Conservation (phyloP, 2,329 filamentous ascomycete species). For the Aspergillus melleus region DNA sequence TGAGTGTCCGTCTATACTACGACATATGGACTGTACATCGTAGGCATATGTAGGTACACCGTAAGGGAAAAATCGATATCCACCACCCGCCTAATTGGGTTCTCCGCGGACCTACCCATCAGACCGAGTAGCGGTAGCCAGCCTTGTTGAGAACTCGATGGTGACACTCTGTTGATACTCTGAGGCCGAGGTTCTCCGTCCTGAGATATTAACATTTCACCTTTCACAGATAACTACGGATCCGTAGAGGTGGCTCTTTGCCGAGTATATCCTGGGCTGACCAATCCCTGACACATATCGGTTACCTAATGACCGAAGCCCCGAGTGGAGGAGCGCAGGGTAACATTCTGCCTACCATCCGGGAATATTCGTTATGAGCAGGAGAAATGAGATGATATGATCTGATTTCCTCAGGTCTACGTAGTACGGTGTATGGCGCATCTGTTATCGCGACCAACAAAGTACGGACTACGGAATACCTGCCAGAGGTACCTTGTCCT, state of each 20-base stretch:
- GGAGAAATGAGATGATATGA: not conserved
- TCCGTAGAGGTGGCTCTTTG: not conserved
- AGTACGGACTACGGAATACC: not conserved
- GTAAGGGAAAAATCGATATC: not conserved
- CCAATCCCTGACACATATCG: not conserved
- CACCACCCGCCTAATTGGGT: constrained; percentile 6
- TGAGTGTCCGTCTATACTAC: not conserved
- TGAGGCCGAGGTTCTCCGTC: not conserved
- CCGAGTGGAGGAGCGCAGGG: not conserved
- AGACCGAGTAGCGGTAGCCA: not conserved
- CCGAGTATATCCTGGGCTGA: not conserved
- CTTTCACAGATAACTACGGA: not conserved
- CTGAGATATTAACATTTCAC: not conserved
- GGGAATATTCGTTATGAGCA: not conserved
- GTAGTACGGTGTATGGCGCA: not conserved
- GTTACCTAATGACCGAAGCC: not conserved
- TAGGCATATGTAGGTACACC: too few relatives aligned
- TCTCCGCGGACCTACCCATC: constrained; percentile 3
- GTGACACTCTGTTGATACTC: not conserved
- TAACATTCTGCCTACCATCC: not conserved
- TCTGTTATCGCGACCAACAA: not conserved
- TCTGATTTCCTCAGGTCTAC: not conserved
- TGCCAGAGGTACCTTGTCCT: not conserved
- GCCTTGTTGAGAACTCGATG: too few relatives aligned
- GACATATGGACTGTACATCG: not conserved